Base-by-base conservation (phyloP, 2,329 filamentous ascomycete species). In the Lasiodiplodia sp. region DNA sequence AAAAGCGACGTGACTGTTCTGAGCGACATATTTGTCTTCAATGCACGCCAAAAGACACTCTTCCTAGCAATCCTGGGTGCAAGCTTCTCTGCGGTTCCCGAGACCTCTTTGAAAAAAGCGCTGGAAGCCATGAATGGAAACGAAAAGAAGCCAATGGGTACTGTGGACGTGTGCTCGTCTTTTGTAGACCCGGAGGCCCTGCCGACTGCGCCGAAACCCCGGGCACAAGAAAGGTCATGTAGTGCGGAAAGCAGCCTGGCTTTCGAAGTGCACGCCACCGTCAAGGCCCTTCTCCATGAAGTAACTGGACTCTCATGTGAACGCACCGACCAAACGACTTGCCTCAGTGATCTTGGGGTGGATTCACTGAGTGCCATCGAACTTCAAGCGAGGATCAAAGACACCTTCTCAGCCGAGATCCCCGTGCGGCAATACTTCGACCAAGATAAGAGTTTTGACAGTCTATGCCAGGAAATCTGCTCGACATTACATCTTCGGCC, bases 361-460 rank as follows among this genome's bases (percentile, higher is more conserved):
- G 72, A 73, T 44, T 73, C 72, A 10, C 65, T 73, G 4, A 64
- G 69, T 3, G 57, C 72, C n/a, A 67, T 69, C 2, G 71, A 73
- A 28, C 64, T 73, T 40, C 64, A 68, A 11, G 66, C 67, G 47
- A 66, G 70, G 37, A 57, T 72, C 7, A 47, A 28, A 25, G 51
- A 53, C 16, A 25, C 12, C 10, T 16, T 53, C 16, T 25, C 10
- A 12, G 51, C 28, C 51, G 51, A 53, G 10, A 21, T 53, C 21
- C 6, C 51, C 8, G 16, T 53, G 10, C 8, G 51, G 23, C 8
- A 25, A 28, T 11, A 12, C 16, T 53, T 21, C 51, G 51, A 53
- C 10, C 51, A 53, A 25, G 51, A 16, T 25, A 53, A 25, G 51
- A 53, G 21, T 11, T 25, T 28, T 28, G 51, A 25, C 8, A 53